These are phyloP conservation scores for Styphnolobium japonicum DNA, from an alignment of 306 rosid genomes.

Conservation along the genomic window DNA sequence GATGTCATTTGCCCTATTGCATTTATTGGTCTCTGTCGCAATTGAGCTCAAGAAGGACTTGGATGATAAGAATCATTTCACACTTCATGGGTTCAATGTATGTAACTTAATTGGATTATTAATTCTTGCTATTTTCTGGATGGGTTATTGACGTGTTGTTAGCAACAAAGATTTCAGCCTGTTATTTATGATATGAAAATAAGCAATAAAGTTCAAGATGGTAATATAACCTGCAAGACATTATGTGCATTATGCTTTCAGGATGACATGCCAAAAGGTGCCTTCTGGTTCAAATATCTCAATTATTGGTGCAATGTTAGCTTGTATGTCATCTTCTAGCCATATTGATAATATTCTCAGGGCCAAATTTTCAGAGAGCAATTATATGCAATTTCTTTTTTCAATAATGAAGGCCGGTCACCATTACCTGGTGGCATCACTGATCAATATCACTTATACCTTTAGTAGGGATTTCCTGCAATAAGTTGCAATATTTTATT, in stretches of 20 bases:
- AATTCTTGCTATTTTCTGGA: neutral
- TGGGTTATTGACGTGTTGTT: neutral
- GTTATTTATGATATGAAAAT: neutral
- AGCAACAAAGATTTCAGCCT: neutral
- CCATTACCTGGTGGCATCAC: neutral
- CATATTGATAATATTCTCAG: neutral
- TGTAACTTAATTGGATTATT: neutral
- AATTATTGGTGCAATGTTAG: neutral
- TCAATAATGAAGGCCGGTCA: neutral
- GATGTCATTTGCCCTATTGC: neutral
- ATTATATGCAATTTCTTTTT: neutral
- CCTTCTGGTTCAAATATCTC: neutral
- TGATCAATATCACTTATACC: neutral
- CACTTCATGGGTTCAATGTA: neutral
- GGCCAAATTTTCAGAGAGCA: neutral
- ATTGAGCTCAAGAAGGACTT: neutral
- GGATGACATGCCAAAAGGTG: neutral
- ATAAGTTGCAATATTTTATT: neutral
- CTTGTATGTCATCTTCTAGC: neutral
- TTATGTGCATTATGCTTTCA: too few species aligned
- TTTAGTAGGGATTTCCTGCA: neutral
- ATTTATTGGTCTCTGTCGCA: neutral
- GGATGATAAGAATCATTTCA: neutral
- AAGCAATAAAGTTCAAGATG: neutral
- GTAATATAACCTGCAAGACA: neutral